Percentiles rank a stretch among this genome's conserved stretches.
Conservation (phyloP, 371 early-diverging fungal species). For the Smittium mucronatum region DNA sequence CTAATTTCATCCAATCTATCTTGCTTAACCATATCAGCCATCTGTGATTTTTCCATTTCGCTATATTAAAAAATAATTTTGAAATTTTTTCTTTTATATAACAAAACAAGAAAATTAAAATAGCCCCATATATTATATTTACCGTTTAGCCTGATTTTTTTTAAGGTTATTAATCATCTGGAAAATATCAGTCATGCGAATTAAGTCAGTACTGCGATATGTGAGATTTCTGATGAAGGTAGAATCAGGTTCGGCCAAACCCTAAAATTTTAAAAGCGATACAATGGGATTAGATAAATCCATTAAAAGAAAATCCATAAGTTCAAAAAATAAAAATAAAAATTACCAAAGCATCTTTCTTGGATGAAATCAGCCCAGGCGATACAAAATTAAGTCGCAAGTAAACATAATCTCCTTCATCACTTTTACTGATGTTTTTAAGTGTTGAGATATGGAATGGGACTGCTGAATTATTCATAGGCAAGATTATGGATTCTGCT, state of each 20-base stretch:
- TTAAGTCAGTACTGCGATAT: slow-evolving; percentile 74
- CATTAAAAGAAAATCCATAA: no score
- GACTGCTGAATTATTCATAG: slow-evolving; percentile 93
- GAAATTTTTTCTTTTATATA: background rate
- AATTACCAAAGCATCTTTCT: slow-evolving; percentile 58
- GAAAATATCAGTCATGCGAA: slow-evolving; percentile 71
- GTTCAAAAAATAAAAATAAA: no score
- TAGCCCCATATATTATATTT: no score
- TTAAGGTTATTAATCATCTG: slow-evolving; percentile 76
- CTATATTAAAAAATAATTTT: background rate
- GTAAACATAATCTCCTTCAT: slow-evolving; percentile 89
- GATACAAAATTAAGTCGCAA: slow-evolving; percentile 94
- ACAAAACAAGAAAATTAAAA: background rate
- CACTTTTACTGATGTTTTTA: slow-evolving; percentile 90
- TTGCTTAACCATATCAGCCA: slow-evolving; percentile 93
- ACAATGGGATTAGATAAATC: slow-evolving; percentile 79
- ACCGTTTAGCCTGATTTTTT: slow-evolving; percentile 68
- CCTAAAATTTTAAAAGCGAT: slow-evolving; percentile 38
- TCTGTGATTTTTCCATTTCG: slow-evolving; percentile 85
- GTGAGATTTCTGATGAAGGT: slow-evolving; percentile 86
- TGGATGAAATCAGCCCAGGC: slow-evolving; percentile 83
- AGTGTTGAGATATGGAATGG: slow-evolving; percentile 98
- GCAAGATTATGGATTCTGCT: slow-evolving; percentile 81
- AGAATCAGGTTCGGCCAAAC: slow-evolving; percentile 78
- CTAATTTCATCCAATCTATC: slow-evolving; percentile 69